Conservation (phyloP, 2,329 filamentous ascomycete species). For the Fusarium mexicanum region DNA sequence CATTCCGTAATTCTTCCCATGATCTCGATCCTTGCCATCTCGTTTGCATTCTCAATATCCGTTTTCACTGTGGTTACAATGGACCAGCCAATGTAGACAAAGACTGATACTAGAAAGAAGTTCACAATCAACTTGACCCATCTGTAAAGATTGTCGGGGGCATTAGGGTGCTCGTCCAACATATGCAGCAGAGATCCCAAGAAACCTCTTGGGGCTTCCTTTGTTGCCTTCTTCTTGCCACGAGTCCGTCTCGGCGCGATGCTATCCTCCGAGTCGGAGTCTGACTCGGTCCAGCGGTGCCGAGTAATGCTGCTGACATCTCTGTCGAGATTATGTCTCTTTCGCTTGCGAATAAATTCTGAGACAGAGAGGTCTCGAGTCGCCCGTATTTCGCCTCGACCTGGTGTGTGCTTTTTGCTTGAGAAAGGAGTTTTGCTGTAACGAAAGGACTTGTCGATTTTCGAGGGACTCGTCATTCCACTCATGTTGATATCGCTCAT, state of each 20-base stretch:
- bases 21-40: slow-evolving; percentile 73
- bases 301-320: slow-evolving; percentile 63
- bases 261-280: slow-evolving; percentile 59
- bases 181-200: slow-evolving; percentile 60
- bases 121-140: slow-evolving; percentile 73
- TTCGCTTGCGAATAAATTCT: slow-evolving; percentile 64
- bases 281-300: slow-evolving; percentile 57
- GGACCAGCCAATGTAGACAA: slow-evolving; percentile 74
- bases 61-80: slow-evolving; percentile 75
- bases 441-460: slow-evolving; percentile 57
- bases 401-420: slow-evolving; percentile 58
- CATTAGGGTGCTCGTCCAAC: slow-evolving; percentile 66
- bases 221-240: slow-evolving; percentile 38
- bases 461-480: slow-evolving; percentile 57
- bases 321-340: slow-evolving; percentile 60
- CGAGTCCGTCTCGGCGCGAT: slow-evolving; percentile 35
- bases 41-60: slow-evolving; percentile 78
- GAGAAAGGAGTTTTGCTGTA: slow-evolving; percentile 53
- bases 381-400: slow-evolving; percentile 71
- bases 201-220: slow-evolving; percentile 36
- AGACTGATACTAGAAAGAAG: slow-evolving; percentile 63
- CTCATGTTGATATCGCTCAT: slow-evolving; percentile 55
- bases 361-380: slow-evolving; percentile 51
- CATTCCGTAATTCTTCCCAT: slow-evolving; percentile 79
- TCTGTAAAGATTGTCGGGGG: slow-evolving; percentile 66